These are phyloP conservation scores for Thielaviopsis punctulata DNA, from an alignment of 2,329 filamentous ascomycete genomes.

Conservation along the genomic window DNA sequence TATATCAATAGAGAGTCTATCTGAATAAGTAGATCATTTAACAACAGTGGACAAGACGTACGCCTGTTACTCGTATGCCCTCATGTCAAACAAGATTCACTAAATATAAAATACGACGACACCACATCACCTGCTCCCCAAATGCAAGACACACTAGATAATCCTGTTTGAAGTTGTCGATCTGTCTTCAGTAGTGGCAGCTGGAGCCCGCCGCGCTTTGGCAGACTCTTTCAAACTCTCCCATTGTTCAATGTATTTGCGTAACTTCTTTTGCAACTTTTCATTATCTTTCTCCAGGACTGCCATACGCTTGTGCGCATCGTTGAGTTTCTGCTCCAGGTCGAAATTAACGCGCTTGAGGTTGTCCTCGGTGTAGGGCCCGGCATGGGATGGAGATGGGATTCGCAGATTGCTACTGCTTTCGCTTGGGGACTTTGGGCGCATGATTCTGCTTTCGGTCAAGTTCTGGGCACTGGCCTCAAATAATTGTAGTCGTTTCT, in stretches of 20 bases:
- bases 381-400: neutral
- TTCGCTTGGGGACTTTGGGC: conserved; percentile 32
- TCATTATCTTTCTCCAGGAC: conserved; percentile 45
- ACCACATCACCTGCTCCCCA: neutral
- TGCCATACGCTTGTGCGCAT: conserved; percentile 42
- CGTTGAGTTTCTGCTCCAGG: conserved; percentile 47
- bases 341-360: conserved; percentile 38
- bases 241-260: conserved; percentile 44
- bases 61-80: neutral
- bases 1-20: neutral
- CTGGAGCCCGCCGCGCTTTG: conserved; percentile 29
- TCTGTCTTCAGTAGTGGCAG: conserved; percentile 2
- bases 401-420: conserved; percentile 11
- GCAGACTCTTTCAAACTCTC: conserved; percentile 43
- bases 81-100: neutral
- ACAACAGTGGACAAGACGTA: neutral
- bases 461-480: conserved; percentile 83
- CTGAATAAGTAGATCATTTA: neutral
- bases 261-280: conserved; percentile 37
- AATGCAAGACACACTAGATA: neutral
- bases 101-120: neutral
- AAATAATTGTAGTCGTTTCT: conserved; percentile 77
- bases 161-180: conserved; percentile 5
- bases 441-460: conserved; percentile 60
- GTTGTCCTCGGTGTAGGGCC: conserved; percentile 18